These are phyloP conservation scores for Aspergillus japonicus DNA, from an alignment of 2,329 filamentous ascomycete genomes.

Conservation along the genomic window DNA sequence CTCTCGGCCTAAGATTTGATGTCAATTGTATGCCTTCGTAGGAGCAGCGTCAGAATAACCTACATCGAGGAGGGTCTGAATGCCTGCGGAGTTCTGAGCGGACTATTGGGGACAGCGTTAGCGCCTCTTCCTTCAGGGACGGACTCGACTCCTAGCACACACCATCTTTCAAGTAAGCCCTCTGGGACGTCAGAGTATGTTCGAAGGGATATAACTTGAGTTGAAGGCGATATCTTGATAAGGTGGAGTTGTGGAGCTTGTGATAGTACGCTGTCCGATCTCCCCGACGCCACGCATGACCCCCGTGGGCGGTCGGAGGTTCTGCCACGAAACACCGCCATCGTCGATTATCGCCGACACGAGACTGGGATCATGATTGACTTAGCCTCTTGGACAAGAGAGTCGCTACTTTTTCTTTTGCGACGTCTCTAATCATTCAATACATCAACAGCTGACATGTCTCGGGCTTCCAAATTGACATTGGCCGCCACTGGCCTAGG, in stretches of 20 bases:
- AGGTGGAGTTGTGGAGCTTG: conserved; percentile 30
- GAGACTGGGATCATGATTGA: conserved; percentile 3
- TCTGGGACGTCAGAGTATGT: conserved; percentile 8
- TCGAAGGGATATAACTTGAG: conserved; percentile 10
- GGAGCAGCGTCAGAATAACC: conserved; percentile 34
- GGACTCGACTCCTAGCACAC: conserved; percentile 9
- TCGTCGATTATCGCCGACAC: conserved; percentile 24
- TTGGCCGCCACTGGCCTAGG: conserved; percentile 74
- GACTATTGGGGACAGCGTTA: conserved; percentile 58
- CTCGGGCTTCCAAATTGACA: conserved; percentile 82
- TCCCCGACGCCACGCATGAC: conserved; percentile 33
- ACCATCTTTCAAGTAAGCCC: conserved; percentile 29
- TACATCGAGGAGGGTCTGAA: conserved; percentile 98
- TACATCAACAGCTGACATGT: conserved; percentile 60
- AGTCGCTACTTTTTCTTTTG: background rate
- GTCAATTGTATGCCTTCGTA: conserved; percentile 12
- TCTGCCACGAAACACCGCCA: conserved; percentile 36
- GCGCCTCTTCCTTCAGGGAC: conserved; percentile 6
- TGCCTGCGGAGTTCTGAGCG: conserved; percentile 96
- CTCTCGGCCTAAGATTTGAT: conserved; percentile 72
- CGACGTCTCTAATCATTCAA: background rate
- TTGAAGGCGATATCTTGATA: conserved; percentile 14
- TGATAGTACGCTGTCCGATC: conserved; percentile 20
- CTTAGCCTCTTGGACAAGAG: background rate
- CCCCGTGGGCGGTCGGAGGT: conserved; percentile 33